Base-by-base conservation (phyloP, 495 filamentous ascomycete species). In the Pyrenula massariospora region DNA sequence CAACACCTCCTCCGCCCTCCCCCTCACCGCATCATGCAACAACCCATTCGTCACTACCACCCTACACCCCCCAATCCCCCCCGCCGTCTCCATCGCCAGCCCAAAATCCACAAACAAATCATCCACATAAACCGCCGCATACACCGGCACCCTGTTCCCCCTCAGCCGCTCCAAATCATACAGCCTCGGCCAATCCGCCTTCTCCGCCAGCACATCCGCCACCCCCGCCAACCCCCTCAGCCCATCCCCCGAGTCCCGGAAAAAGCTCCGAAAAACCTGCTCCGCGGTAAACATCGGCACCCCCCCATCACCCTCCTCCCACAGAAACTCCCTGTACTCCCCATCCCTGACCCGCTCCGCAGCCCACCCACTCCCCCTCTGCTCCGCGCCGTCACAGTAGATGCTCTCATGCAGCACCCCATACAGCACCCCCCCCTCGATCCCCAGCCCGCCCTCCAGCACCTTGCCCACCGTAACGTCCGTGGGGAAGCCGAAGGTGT, bases 41-140 rank as follows among this genome's bases (percentile, higher is more conserved):
- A 95, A 77, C 19, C 74, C 72, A 65, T 95, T 96, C 57, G 91
- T 95, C 63, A 93, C 81, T 59, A 84, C 89, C 49, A 84, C 84
- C 71, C 91, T 89, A 61, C 80, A 85, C 0, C 84, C 84, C 65
- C 80, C 83, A 65, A 97, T 88, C 70, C 82, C 81, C 24, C 71
- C 67, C 12, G 88, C 90, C 23, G 91, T 93, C 59, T 83, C 84
- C 56, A 80, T 71, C 0, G 87, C 80, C 10, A 89, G 67, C 22
- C 84, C 84, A 59, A 78, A 87, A 59, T 92, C 84, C 25, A 97
- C 92, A 62, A 95, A 96, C 91, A 97, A 96, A 67, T 97, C 92
- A 56, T 96, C 88, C 0, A 89, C 63, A 57, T 84, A 97, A n/a
- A 78, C 84, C 0, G 87, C 88, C 3, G 89, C 84, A 60, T 94